Conservation (phyloP, 2,329 filamentous ascomycete genomes). For the Chrysoporthe puriensis region DNA sequence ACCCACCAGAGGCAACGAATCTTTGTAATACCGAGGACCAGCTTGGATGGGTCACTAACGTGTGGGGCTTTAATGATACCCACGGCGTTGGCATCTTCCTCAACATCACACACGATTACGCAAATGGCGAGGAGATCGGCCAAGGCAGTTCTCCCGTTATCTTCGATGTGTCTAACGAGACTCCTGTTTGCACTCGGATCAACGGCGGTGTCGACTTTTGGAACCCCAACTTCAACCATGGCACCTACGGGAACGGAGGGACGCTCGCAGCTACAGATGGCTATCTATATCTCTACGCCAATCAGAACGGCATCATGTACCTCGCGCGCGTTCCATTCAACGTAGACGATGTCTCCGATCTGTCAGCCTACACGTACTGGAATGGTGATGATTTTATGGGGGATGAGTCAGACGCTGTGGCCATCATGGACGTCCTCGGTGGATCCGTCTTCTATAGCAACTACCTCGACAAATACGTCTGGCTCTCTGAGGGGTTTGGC, state of each 20-base stretch:
- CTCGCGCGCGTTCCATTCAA: constrained; percentile 5
- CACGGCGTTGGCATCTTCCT: constrained; percentile 7
- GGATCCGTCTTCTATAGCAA: constrained; percentile 10
- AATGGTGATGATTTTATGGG: constrained; percentile 3
- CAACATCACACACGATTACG: not conserved
- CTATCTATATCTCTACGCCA: constrained; percentile 1
- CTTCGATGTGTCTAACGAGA: not conserved
- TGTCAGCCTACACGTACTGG: constrained; percentile 8
- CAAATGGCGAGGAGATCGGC: not conserved
- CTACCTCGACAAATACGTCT: constrained; percentile 5
- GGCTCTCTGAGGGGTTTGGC: not conserved
- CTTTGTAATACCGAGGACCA: constrained; percentile 5
- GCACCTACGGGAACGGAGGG: constrained; percentile 2
- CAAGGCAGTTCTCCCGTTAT: constrained; percentile 6
- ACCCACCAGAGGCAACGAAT: not conserved
- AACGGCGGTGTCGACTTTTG: constrained; percentile 10
- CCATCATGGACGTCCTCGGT: not conserved
- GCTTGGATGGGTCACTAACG: constrained; percentile 8
- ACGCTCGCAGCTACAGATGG: not conserved
- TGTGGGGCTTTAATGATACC: constrained; percentile 5
- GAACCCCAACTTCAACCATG: constrained; percentile 1
- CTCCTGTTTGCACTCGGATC: constrained; percentile 10
- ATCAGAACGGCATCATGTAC: not conserved
- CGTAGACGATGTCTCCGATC: not conserved
- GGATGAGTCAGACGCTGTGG: not conserved